These are phyloP conservation scores for Monosporascus cannonballus DNA, from an alignment of 2,329 filamentous ascomycete species.

Conservation along the genomic window DNA sequence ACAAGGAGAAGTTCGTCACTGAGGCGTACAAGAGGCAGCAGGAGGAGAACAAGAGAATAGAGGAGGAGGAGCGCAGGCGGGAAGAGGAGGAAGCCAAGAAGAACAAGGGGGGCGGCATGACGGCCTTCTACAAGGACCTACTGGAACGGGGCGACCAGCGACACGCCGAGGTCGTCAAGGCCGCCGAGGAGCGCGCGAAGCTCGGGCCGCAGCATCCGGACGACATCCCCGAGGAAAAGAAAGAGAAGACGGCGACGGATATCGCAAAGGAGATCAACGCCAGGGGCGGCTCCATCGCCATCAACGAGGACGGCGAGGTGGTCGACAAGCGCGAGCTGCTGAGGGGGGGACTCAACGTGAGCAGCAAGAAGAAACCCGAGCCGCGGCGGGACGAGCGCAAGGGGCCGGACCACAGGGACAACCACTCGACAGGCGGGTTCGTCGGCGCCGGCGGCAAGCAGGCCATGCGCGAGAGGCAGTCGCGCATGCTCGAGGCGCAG, in stretches of 20 bases:
- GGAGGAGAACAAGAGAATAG: constrained; percentile 63
- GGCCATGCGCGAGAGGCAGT: constrained; percentile 69
- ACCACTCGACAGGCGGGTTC: constrained; percentile 24
- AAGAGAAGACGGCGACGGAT: constrained; percentile 54
- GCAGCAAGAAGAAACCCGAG: constrained; percentile 52
- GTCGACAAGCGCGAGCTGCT: constrained; percentile 80
- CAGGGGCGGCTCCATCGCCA: constrained; percentile 52
- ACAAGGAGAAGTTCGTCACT: constrained; percentile 83
- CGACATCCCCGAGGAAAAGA: constrained; percentile 31
- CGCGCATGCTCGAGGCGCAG: constrained; percentile 72
- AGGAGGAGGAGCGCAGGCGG: constrained; percentile 62
- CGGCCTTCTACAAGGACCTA: constrained; percentile 70
- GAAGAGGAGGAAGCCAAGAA: constrained; percentile 61
- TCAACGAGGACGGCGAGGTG: constrained; percentile 80
- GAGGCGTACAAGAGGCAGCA: constrained; percentile 77
- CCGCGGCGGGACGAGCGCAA: constrained; percentile 25
- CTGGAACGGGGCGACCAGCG: constrained; percentile 64
- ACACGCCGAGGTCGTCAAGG: constrained; percentile 64
- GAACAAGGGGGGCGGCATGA: constrained; percentile 65
- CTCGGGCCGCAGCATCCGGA: constrained; percentile 25
- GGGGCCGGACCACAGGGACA: constrained; percentile 21
- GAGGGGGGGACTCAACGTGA: constrained; percentile 68
- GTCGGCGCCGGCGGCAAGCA: constrained; percentile 49
- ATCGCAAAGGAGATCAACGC: constrained; percentile 62
- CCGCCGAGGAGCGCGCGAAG: constrained; percentile 51